Percentiles rank a stretch among this genome's conserved stretches.
These are phyloP conservation scores for Podila minutissima DNA, from an alignment of 192 early-diverging fungal genomes.

Conservation along the genomic window DNA sequence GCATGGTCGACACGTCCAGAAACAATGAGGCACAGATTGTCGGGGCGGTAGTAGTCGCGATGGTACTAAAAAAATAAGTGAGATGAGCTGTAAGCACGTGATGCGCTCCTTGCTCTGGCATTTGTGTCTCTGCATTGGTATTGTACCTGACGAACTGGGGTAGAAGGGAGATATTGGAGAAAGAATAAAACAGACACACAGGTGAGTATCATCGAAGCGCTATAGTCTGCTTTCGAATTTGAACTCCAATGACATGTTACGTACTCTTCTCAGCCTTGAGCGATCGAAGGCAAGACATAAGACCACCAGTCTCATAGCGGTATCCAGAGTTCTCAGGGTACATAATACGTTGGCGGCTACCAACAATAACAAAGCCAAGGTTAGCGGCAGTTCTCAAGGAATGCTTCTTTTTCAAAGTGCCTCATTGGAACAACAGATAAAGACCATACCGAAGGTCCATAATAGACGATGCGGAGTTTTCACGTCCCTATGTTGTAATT, in stretches of 20 bases:
- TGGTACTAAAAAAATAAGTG: conserved; percentile 54
- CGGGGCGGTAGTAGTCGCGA: conserved; percentile 67
- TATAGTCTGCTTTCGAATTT: neutral
- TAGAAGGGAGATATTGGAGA: neutral
- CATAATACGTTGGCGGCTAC: conserved; percentile 60
- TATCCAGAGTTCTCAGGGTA: conserved; percentile 69
- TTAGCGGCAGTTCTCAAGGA: neutral
- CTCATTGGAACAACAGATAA: neutral
- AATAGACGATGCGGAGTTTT: conserved; percentile 56
- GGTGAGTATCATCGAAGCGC: neutral
- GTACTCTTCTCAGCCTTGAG: conserved; percentile 68
- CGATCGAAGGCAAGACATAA: conserved; percentile 64
- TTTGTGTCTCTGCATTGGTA: neutral
- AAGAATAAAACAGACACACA: neutral
- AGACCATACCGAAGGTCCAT: conserved; percentile 50
- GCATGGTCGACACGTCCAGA: conserved; percentile 59
- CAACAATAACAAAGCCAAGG: neutral
- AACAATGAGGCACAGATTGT: conserved; percentile 68
- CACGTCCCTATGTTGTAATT: conserved; percentile 51
- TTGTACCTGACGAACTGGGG: conserved; percentile 32
- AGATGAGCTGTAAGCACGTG: neutral
- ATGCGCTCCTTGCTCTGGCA: neutral
- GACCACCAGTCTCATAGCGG: conserved; percentile 68
- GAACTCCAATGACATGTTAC: neutral
- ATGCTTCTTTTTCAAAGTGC: neutral